Evolutionary conservation across 139 green algal genomes (phyloP).

Genomic region (Chlamydomonas sp.): DNA sequence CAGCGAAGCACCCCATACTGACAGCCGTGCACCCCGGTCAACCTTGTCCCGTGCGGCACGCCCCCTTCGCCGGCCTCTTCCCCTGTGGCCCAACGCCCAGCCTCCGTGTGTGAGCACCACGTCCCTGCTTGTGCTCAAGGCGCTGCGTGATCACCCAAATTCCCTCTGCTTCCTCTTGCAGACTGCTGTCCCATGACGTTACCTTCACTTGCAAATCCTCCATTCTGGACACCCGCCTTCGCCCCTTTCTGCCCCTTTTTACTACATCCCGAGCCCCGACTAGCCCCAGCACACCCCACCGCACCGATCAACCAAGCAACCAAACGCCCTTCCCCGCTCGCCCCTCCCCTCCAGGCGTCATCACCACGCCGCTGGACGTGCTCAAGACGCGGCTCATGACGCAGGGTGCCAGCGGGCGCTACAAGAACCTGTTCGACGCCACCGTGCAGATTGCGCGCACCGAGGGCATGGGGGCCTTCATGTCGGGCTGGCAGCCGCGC

Average conservation of each 20-base stretch:
- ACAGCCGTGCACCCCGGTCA: no score
- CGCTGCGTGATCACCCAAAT: neutral
- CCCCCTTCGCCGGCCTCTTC: no score
- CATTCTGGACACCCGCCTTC: no score
- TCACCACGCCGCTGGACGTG: slow-evolving; percentile 94
- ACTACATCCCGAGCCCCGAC: neutral
- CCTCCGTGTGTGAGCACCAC: no score
- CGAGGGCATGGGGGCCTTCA: slow-evolving; percentile 87
- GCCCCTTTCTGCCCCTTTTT: no score
- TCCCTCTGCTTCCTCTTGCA: neutral
- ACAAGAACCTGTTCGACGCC: slow-evolving; percentile 69
- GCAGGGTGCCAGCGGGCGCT: slow-evolving; percentile 71
- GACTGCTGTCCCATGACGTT: no score
- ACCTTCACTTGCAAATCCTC: no score
- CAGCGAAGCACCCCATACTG: no score
- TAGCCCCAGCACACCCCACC: neutral
- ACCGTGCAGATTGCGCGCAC: slow-evolving; percentile 76
- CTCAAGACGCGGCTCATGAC: slow-evolving; percentile 96
- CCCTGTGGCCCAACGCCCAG: no score
- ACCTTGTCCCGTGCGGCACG: no score
- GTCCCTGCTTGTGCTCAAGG: no score
- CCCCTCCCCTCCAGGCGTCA: slow-evolving; percentile 59
- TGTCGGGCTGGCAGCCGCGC: slow-evolving; percentile 93
- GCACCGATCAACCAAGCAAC: neutral
- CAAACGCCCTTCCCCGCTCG: neutral